Base-by-base conservation (phyloP, 495 filamentous ascomycete species). In the Bryoglossum gracile region DNA sequence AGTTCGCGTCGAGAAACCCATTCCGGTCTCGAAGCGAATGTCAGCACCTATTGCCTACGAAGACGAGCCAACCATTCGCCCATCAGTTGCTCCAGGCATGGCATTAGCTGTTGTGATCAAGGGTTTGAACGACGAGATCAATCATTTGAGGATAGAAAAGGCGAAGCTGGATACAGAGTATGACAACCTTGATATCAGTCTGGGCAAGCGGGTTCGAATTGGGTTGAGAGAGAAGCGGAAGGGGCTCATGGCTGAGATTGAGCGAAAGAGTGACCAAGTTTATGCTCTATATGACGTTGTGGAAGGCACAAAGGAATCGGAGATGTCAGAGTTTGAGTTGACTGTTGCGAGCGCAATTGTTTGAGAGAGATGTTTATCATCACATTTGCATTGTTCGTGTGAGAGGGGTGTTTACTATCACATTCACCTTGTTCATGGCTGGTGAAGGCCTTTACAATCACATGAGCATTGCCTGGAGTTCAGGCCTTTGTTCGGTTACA, bases 231-330 rank as follows among this genome's bases (percentile, higher is more conserved):
- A 62, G 21, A 79, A 82, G 54, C 83, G 94, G 32, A 76, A 82
- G 55, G 70, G 71, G 47, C 51, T 90, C 21, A 61, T 83, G 28
- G 70, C 70, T 41, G 74, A 77, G 44, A 80, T 90, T 34, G 86
- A 92, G 60, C 69, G 73, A 50, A 90, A 91, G 63, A 78, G 81
- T n/a, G 86, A 89, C 48, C 86, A 94, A 60, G 82, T 96, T 34
- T 96, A 96, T 61, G 75, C 78, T 6, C 71, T 96, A 5, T 89
- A 94, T 51, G 91, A 97, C 59, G 89, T 95, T 6, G 74, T 94
- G 8, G 91, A 95, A 61, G 88, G 84, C 8, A 82, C 85, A 59
- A 86, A 84, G 68, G 63, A 71, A 43, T 70, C 73, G 17, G 68
- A 81, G 43, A 82, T 90, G 71, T 80, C 68, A 0, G 71, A 78